Conservation (phyloP, 306 rosid species). For the Quercus suber region DNA sequence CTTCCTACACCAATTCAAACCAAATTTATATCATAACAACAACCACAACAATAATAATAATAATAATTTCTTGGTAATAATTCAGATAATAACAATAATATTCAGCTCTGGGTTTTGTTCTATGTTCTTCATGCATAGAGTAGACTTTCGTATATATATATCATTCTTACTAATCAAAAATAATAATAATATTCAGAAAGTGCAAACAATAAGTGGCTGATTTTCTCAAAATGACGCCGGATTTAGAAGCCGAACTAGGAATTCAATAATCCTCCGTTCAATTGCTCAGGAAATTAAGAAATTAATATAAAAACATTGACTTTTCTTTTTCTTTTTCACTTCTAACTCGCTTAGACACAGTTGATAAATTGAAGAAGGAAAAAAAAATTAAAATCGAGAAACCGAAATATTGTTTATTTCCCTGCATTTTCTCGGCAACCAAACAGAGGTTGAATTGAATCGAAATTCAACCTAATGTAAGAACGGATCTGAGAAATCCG, state of each 20-base stretch:
- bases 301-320: background rate
- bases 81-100: background rate
- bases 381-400: background rate
- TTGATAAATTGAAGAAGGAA: no score
- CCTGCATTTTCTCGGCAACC: slow-evolving; percentile 19
- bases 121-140: no score
- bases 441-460: background rate
- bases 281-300: background rate
- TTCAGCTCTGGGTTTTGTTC: background rate
- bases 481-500: slow-evolving; percentile 45
- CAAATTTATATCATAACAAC: slow-evolving; percentile 21
- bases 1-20: slow-evolving; percentile 33
- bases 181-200: background rate
- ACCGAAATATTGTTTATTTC: slow-evolving; percentile 3
- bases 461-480: slow-evolving; percentile 1
- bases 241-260: background rate
- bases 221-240: background rate
- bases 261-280: background rate
- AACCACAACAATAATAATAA: background rate
- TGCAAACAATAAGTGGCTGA: background rate
- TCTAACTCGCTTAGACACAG: background rate
- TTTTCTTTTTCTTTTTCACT: background rate
- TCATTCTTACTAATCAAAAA: no score
- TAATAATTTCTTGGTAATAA: no score
- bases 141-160: no score